Evolutionary conservation across 441 rosid species (phyloP), one percentile per base, ranked within the genome.

Genomic region (Pelargonium cotyledonis): DNA sequence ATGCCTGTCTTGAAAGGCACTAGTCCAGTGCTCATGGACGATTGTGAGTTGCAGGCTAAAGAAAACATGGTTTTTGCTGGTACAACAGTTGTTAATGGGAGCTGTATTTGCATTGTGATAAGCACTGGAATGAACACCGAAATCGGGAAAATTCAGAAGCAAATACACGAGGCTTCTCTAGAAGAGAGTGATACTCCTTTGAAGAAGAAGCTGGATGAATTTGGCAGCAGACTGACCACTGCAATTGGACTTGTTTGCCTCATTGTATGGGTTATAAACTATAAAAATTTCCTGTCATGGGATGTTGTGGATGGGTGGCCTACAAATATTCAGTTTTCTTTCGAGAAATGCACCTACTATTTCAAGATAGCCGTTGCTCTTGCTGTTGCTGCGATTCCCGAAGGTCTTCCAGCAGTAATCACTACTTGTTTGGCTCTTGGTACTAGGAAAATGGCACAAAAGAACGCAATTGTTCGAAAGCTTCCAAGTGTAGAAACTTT

Each of bases 381-480:
- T 73, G 86, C 84, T 46, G 86, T 83, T 66, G 86, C 84, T 44
- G 86, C 86, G 0, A 80, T 83, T 65, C 84, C 84, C 0, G 84
- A 80, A 67, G 86, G 86, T 0, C 74, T 83, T 66, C 86, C 84
- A 1, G 81, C 84, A 0, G 86, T 83, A 65, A 83, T 83, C 63
- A 83, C 86, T 0, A 83, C 86, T 55, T 80, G 84, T 68, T 75
- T 83, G 47, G 86, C 84, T 0, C 77, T 83, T 1, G 86, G 86
- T 10, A 83, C 82, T 0, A 73, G 84, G 18, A 83, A 83, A 77
- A 53, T 53, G 60, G 60, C 60, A 53, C 60, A 53, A 21, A 53
- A 53, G 21, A 53, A 53, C 8, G 84, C 86, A 0, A 76, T 83
- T 60, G 86, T 83, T 26, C 43, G 86, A 70, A 83, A 80, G 74